Base-by-base conservation (phyloP, 2,329 filamentous ascomycete genomes). In the Fusarium secorum region DNA sequence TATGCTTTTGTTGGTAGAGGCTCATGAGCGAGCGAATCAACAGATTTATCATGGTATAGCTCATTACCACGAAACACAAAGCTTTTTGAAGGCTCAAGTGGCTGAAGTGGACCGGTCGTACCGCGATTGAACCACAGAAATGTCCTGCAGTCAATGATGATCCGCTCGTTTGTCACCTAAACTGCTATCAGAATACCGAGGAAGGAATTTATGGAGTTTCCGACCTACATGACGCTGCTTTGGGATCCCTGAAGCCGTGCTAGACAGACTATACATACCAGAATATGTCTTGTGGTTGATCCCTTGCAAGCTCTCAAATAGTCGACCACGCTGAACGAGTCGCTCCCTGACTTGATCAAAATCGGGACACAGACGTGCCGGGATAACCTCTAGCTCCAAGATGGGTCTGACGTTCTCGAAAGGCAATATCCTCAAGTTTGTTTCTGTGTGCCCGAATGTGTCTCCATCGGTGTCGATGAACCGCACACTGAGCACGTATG, bases 381-480 rank as follows among this genome's bases (percentile, higher is more conserved):
- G 64, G 0, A 61, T 11, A 7, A 32, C 33, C 0, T 28, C 55
- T 3, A 66, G 38, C 26, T 67, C 48, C 28, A 42, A 24, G 8
- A 67, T 66, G 2, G 54, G 32, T 4, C 28, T 60, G 20, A 66
- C 15, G 18, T 55, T 60, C 42, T 49, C 35, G 17, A 67, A 67
- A 4, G 35, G 35, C 1, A 7, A n/a, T 24, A 67, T 60, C 3
- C 17, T 22, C 6, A 66, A 11, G 22, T 0, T 52, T 1, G 32
- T 38, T 26, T 52, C 48, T 4, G 32, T 52, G 22, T 38, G 38
- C 10, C 61, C 64, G 1, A 67, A 66, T 4, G 9, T 20, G 2
- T 51, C 42, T 26, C 64, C 64, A 13, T 66, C 55, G 2, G 64
- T 66, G 32, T 66, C 64, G 18, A 67, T 11, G 24, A 49, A 67